These are phyloP conservation scores for Fusarium sp. DNA, from an alignment of 2,329 filamentous ascomycete species.

Conservation along the genomic window DNA sequence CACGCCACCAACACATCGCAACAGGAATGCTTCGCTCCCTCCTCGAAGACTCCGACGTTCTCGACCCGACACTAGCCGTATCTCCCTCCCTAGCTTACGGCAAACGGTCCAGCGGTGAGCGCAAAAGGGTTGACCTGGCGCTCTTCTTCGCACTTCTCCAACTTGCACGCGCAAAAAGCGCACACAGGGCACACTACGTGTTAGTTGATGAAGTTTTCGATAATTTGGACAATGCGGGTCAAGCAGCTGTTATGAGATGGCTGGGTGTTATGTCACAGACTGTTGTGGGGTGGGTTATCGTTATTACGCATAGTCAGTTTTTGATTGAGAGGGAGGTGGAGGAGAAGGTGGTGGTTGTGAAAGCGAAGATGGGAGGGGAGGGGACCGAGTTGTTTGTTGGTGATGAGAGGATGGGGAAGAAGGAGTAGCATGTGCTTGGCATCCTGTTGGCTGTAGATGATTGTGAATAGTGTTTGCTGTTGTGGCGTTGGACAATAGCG, in stretches of 20 bases:
- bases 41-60: constrained; percentile 18
- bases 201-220: constrained; percentile 41
- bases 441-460: too few relatives aligned
- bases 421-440: neutral
- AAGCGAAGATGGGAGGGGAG: constrained; percentile 24
- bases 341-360: constrained; percentile 17
- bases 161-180: constrained; percentile 20
- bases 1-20: constrained; percentile 21
- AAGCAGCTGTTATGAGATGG: constrained; percentile 35
- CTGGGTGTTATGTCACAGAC: constrained; percentile 23
- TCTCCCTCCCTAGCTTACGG: constrained; percentile 23
- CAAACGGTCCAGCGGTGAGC: constrained; percentile 39
- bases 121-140: constrained; percentile 35
- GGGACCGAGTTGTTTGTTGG: constrained; percentile 21
- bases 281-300: constrained; percentile 27
- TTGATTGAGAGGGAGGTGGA: constrained; percentile 26
- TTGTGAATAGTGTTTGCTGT: too few relatives aligned
- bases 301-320: constrained; percentile 37
- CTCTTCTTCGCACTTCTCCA: constrained; percentile 42
- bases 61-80: constrained; percentile 22
- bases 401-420: neutral
- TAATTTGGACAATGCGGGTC: constrained; percentile 29
- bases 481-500: neutral
- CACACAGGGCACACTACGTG: constrained; percentile 35
- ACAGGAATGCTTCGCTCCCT: constrained; percentile 35